Conservation (phyloP, 805 yeast genomes). For the Yarrowia keelungensis region DNA sequence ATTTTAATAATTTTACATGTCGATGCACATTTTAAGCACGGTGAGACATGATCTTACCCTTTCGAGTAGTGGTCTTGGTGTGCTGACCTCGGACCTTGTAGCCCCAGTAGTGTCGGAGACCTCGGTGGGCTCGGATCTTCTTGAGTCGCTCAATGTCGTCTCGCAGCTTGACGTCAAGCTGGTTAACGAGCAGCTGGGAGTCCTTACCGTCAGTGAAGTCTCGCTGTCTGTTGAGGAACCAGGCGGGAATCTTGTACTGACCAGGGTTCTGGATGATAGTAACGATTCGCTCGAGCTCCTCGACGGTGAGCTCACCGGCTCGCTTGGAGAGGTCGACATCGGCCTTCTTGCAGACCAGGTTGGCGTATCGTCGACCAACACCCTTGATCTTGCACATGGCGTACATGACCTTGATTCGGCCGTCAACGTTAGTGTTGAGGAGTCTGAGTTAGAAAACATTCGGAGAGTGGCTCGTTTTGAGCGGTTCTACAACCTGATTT, state of each 20-base stretch:
- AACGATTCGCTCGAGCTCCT: constrained; percentile 99
- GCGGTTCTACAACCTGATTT: no score
- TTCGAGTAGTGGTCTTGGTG: constrained; percentile 99
- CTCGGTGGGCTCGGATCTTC: constrained; percentile 99
- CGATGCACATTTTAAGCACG: constrained; percentile 32
- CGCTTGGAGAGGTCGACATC: constrained; percentile 98
- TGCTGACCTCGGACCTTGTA: constrained; percentile 99
- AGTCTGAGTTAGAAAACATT: constrained; percentile 57
- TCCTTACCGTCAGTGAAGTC: constrained; percentile 99
- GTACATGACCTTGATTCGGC: constrained; percentile 99
- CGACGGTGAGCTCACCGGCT: constrained; percentile 99
- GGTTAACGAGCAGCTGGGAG: constrained; percentile 98
- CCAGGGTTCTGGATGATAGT: constrained; percentile 99
- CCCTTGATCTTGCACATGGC: constrained; percentile 99
- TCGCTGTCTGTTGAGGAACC: constrained; percentile 99
- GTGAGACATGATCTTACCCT: constrained; percentile 61
- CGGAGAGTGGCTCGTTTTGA: no score
- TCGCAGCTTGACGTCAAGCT: constrained; percentile 98
- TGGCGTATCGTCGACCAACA: constrained; percentile 99
- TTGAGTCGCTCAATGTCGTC: constrained; percentile 98
- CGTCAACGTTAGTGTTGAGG: constrained; percentile 99
- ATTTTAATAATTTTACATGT: constrained; percentile 36
- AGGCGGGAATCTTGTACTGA: constrained; percentile 98
- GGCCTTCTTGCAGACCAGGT: constrained; percentile 99
- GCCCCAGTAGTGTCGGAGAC: constrained; percentile 99